A percentile compares a stretch with the other conserved stretches of the same genome.
phyloP scores from a whole-genome alignment of 2,329 filamentous ascomycete genomes.

The Madurella fahalii region DNA sequence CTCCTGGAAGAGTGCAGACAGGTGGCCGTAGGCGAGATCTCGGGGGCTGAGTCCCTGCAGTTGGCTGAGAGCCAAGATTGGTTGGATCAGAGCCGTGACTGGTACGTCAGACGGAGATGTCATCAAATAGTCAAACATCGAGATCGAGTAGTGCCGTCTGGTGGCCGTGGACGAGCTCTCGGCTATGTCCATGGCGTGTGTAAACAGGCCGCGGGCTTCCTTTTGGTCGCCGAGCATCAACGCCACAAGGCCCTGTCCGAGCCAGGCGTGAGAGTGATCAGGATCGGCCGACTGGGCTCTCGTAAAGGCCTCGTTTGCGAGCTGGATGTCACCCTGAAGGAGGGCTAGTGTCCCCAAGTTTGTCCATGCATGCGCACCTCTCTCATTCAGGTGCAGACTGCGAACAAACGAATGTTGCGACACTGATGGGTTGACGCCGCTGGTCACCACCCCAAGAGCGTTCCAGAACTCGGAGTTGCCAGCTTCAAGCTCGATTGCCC shows the following conservation, averaged over 20 bases:
- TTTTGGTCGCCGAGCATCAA: constrained; percentile 67
- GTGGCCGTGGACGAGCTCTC: constrained; percentile 69
- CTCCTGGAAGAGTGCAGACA: constrained; percentile 77
- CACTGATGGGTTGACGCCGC: constrained; percentile 77
- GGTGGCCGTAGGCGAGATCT: constrained; percentile 69
- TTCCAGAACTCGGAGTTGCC: constrained; percentile 98
- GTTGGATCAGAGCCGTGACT: constrained; percentile 69
- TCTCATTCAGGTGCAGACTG: constrained; percentile 87
- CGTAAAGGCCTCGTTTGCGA: constrained; percentile 89
- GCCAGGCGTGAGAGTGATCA: constrained; percentile 88
- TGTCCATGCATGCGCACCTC: constrained; percentile 80
- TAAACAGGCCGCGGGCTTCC: constrained; percentile 82
- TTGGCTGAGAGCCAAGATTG: constrained; percentile 84
- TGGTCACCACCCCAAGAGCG: constrained; percentile 85
- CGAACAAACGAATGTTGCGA: constrained; percentile 91
- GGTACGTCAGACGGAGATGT: constrained; percentile 48
- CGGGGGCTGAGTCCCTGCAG: constrained; percentile 66
- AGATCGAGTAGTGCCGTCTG: constrained; percentile 73
- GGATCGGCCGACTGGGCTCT: constrained; percentile 91
- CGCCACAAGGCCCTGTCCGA: constrained; percentile 86
- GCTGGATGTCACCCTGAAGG: constrained; percentile 72
- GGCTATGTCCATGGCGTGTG: constrained; percentile 89
- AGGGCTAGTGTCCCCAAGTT: constrained; percentile 86
- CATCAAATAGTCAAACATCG: constrained; percentile 77
- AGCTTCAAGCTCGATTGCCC: constrained; percentile 90